Conservation (phyloP, 345 rosid species). For the Murraya koenigii region DNA sequence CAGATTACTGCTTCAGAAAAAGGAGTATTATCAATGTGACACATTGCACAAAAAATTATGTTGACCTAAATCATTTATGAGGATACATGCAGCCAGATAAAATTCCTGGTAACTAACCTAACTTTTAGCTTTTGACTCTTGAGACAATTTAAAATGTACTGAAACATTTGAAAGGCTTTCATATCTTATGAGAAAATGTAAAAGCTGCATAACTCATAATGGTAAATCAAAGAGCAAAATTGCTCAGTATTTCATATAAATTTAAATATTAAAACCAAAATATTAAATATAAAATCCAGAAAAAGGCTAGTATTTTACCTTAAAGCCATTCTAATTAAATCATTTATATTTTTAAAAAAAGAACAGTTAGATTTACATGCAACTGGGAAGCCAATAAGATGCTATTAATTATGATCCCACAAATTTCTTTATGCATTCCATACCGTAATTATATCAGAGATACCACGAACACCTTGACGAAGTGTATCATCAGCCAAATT, state of each 20-base stretch:
- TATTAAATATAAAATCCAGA: neutral
- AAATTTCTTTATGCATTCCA: neutral
- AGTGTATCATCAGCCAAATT: slow-evolving; percentile 92
- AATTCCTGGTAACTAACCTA: neutral
- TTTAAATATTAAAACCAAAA: neutral
- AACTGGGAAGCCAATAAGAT: neutral
- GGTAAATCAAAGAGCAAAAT: neutral
- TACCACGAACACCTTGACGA: slow-evolving; percentile 86
- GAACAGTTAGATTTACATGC: neutral
- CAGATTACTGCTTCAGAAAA: neutral
- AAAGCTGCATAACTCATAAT: neutral
- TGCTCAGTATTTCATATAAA: neutral
- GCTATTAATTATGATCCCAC: neutral
- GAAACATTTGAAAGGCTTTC: neutral
- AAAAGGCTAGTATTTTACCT: neutral
- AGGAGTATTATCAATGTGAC: neutral
- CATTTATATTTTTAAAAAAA: neutral
- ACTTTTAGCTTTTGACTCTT: neutral
- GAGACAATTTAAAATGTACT: neutral
- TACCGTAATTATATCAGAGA: slow-evolving; percentile 8
- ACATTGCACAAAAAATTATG: neutral
- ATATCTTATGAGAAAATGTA: neutral
- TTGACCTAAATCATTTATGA: neutral
- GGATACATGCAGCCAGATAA: neutral
- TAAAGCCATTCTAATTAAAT: neutral